Evolutionary conservation across 2,329 filamentous ascomycete genomes (phyloP).

Genomic region (Neofusicoccum kwambonambiense): DNA sequence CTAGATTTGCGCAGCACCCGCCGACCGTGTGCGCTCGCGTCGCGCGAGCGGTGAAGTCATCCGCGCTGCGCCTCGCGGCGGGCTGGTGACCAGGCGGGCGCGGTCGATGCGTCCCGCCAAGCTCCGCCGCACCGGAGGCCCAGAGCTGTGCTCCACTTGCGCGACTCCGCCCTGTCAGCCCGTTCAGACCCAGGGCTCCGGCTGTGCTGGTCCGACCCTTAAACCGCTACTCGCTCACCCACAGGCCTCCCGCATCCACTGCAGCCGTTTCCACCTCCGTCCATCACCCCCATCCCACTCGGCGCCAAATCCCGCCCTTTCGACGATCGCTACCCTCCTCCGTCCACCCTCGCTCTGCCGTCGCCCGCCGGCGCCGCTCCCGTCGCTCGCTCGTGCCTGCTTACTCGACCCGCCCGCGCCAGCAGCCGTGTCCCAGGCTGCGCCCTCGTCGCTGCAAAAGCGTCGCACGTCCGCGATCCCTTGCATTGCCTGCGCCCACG

Average conservation of each 20-base stretch:
- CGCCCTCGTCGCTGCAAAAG: not conserved
- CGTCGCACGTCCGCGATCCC: slow-evolving; percentile 16
- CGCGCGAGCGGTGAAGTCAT: not conserved
- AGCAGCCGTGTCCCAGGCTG: not conserved
- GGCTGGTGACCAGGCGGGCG: not conserved
- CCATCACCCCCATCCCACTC: slow-evolving; percentile 7
- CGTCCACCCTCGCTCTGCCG: not conserved
- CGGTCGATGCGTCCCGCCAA: not conserved
- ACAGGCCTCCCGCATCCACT: slow-evolving; percentile 14
- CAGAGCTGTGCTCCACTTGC: not conserved
- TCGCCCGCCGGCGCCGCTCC: not conserved
- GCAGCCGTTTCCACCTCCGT: slow-evolving; percentile 8
- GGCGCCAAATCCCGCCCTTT: slow-evolving; percentile 7
- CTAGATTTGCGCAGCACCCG: no score
- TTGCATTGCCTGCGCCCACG: slow-evolving; percentile 16
- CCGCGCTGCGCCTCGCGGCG: not conserved
- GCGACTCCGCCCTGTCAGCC: not conserved
- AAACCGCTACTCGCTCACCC: slow-evolving; percentile 11
- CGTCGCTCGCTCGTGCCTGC: slow-evolving; percentile 12
- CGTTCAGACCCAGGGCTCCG: not conserved
- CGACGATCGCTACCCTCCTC: slow-evolving; percentile 16
- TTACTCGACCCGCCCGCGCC: not conserved
- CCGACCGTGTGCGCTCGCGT: no score
- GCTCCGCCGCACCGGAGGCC: not conserved
- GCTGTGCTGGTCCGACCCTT: slow-evolving; percentile 10